Conservation (phyloP, 2,329 filamentous ascomycete genomes). For the Aspergillus arachidicola region DNA sequence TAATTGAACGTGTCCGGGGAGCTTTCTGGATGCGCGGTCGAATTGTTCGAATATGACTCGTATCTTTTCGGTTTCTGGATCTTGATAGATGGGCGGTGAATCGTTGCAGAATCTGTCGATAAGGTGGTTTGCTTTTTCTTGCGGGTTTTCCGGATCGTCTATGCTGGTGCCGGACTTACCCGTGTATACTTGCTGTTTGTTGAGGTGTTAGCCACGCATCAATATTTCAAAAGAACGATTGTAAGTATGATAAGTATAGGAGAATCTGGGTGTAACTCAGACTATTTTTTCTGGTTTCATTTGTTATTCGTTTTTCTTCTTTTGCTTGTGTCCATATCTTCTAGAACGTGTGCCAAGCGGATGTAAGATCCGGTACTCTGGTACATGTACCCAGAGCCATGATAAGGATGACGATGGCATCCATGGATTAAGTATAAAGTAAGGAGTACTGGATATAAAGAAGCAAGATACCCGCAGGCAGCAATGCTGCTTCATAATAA, state of each 20-base stretch:
- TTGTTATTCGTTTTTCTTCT: not conserved
- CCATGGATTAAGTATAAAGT: not conserved
- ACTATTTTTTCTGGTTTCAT: not conserved
- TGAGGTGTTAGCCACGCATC: not conserved
- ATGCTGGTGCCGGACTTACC: not conserved
- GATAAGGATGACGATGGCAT: not conserved
- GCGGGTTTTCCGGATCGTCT: not conserved
- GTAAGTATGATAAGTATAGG: too few species aligned
- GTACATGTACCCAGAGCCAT: not conserved
- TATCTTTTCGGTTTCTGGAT: not conserved
- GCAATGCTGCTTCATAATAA: too few species aligned
- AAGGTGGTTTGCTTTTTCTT: not conserved
- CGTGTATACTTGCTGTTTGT: not conserved
- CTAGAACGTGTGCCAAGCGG: not conserved
- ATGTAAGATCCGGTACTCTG: not conserved
- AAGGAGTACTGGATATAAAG: not conserved
- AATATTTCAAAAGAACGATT: not conserved
- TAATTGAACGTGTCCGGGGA: not conserved
- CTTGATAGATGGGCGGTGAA: slow-evolving; percentile 13
- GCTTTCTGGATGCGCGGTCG: not conserved
- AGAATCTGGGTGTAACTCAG: too few species aligned
- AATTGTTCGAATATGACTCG: not conserved
- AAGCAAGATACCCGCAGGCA: not conserved
- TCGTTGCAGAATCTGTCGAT: slow-evolving; percentile 12
- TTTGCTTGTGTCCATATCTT: not conserved